Evolutionary conservation across 140 eudicot genomes (phyloP).

Genomic region (Artemisia princeps): DNA sequence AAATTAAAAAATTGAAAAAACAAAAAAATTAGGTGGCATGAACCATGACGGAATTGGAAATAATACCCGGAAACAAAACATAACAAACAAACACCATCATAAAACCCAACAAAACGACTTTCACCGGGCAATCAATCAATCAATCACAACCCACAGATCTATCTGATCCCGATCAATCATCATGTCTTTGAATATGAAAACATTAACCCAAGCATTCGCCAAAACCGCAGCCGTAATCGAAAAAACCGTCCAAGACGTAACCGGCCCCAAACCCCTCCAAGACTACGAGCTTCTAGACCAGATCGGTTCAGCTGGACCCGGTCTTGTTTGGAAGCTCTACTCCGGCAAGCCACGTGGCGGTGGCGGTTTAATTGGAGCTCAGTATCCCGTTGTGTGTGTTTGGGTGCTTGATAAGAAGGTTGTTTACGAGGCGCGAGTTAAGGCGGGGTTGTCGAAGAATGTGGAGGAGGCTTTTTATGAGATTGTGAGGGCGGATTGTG

Average conservation of each 20-base stretch:
- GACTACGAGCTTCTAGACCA: conserved; percentile 84
- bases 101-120: too few species aligned
- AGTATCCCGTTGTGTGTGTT: conserved; percentile 80
- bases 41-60: too few species aligned
- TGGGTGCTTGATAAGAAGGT: conserved; percentile 74
- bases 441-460: conserved; percentile 65
- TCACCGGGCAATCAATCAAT: too few species aligned
- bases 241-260: conserved; percentile 86
- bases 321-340: conserved; percentile 77
- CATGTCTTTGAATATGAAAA: conserved; percentile 91
- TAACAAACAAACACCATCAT: too few species aligned
- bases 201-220: conserved; percentile 90
- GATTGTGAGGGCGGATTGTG: conserved; percentile 75
- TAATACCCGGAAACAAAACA: too few species aligned
- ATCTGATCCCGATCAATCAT: conserved; percentile 22
- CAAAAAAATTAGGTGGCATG: too few species aligned
- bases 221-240: conserved; percentile 94
- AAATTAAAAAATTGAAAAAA: too few species aligned
- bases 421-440: conserved; percentile 52
- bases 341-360: conserved; percentile 72
- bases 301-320: conserved; percentile 98
- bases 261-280: conserved; percentile 83
- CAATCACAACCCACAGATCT: too few species aligned
- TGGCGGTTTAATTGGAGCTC: conserved; percentile 29
- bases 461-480: conserved; percentile 80